A percentile compares a stretch with the other conserved stretches of the same genome.
phyloP scores from a whole-genome alignment of 768 basidiomycete species.

The Pilatotrama ljubarskyi region DNA sequence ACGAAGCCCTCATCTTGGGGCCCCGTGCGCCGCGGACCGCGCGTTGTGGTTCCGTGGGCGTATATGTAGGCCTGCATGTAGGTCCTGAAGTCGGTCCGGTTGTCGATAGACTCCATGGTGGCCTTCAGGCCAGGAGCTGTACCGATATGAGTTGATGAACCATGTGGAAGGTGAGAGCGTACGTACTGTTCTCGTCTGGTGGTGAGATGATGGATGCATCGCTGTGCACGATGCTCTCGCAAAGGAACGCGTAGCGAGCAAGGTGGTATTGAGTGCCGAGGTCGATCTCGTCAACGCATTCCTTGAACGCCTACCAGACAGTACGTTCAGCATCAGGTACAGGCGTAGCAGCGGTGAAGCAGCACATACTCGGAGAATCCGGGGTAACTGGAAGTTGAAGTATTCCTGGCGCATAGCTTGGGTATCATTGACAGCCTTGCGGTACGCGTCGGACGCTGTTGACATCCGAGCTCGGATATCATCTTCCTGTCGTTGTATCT shows the following conservation, averaged over 20 bases:
- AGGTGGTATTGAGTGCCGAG: conserved; percentile 98
- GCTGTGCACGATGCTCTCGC: conserved; percentile 85
- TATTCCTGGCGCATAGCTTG: conserved; percentile 94
- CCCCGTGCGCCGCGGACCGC: conserved; percentile 86
- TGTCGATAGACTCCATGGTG: conserved; percentile 90
- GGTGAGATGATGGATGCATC: conserved; percentile 87
- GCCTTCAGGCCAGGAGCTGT: conserved; percentile 78
- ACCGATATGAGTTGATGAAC: background rate
- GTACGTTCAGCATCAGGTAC: background rate
- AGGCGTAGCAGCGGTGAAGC: background rate
- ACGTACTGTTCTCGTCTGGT: conserved; percentile 62
- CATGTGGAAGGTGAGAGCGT: too few relatives aligned
- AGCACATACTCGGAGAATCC: conserved; percentile 81
- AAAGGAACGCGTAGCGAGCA: conserved; percentile 91
- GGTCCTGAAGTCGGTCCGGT: conserved; percentile 89
- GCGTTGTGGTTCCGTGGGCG: conserved; percentile 65
- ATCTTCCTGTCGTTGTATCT: conserved; percentile 93
- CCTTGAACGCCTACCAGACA: conserved; percentile 65
- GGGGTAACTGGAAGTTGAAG: conserved; percentile 95
- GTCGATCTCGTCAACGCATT: conserved; percentile 94
- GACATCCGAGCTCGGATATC: conserved; percentile 89
- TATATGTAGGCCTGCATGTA: conserved; percentile 99
- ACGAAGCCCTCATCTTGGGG: conserved; percentile 94
- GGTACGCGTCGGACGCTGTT: conserved; percentile 80
- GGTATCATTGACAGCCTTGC: conserved; percentile 87